Base-by-base conservation (phyloP, 2,329 filamentous ascomycete species). In the Colletotrichum sp. region DNA sequence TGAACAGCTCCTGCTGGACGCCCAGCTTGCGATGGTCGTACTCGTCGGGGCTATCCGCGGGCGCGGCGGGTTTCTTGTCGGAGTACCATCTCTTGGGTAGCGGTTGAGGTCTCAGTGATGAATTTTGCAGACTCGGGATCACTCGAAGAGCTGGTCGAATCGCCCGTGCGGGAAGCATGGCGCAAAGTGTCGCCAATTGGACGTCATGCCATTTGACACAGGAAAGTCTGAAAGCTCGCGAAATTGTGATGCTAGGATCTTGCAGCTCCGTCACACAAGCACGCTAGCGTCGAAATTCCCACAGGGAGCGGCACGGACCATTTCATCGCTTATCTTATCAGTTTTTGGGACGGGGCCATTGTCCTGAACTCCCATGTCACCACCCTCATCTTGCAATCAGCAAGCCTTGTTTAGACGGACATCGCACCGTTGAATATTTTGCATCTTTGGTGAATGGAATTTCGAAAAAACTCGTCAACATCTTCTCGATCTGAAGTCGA, bases 1-100 rank as follows among this genome's bases (percentile, higher is more conserved):
- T 95, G 84, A 97, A 98, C 52, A 98, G 91, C 79, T 94, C 92
- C 80, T 97, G 95, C 75, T 92, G 88, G 67, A 90, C 79, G 64
- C 89, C 92, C 74, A 93, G 87, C 79, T 90, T 87, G 78, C 92
- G 89, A 81, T 93, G 92, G 79, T 93, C 92, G 26, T 78, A 74
- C 65, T 74, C 65, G 36, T 74, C 67, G 71, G 71, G 28, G 39
- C 36, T 39, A 8, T 65, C 48, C 7, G 65, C 22, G 16, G 30
- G 28, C 16, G 26, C 34, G 36, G 39, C 55, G 3, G 75, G 34
- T 10, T 70, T 70, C 59, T 77, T 67, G 32, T 75, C 64, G 55
- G 77, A 71, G 44, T 73, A 77, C 36, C 65, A 72, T 66, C 68
- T 71, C 48, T 34, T 62, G 30, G 68, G 48, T 18, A 48, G 18